A percentile compares a stretch with the other conserved stretches of the same genome.
Evolutionary conservation across 2,329 filamentous ascomycete genomes (phyloP).

Genomic region (Elsinoe necatrix): DNA sequence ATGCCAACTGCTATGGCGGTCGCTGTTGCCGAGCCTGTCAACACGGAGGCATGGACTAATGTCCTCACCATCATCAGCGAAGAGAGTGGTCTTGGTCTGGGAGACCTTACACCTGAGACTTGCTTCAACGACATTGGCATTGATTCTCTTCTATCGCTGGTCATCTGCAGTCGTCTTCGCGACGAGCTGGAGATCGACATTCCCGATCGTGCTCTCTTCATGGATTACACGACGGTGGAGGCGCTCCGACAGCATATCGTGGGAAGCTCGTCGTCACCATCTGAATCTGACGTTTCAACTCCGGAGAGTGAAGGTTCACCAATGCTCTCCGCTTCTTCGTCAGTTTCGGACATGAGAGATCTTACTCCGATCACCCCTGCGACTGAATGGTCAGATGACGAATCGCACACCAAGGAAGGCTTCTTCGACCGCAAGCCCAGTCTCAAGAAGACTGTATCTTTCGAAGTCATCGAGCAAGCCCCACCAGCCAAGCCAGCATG

Average conservation of each 20-base stretch:
- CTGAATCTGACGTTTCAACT: not conserved
- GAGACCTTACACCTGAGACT: slow-evolving; percentile 25
- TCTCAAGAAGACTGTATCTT: slow-evolving; percentile 3
- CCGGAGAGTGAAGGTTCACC: not conserved
- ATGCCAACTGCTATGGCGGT: not conserved
- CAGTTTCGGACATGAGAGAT: slow-evolving; percentile 6
- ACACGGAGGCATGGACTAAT: not conserved
- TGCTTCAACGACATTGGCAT: slow-evolving; percentile 25
- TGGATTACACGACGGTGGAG: slow-evolving; percentile 15
- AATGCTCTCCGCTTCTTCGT: not conserved
- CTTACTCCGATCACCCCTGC: not conserved
- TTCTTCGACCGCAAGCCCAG: not conserved
- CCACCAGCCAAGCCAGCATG: slow-evolving; percentile 13
- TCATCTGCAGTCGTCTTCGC: slow-evolving; percentile 22
- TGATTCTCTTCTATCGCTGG: slow-evolving; percentile 25
- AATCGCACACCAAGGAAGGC: not conserved
- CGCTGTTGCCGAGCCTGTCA: not conserved
- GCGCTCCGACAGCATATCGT: slow-evolving; percentile 6
- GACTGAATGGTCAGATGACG: not conserved
- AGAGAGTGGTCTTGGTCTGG: slow-evolving; percentile 25
- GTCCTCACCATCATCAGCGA: slow-evolving; percentile 24
- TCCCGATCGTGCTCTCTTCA: slow-evolving; percentile 14
- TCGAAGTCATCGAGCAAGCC: not conserved
- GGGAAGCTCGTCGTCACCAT: not conserved
- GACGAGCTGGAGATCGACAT: slow-evolving; percentile 24